phyloP scores from a whole-genome alignment of 2,329 filamentous ascomycete genomes.

The Rhexocercosporidium sp. region DNA sequence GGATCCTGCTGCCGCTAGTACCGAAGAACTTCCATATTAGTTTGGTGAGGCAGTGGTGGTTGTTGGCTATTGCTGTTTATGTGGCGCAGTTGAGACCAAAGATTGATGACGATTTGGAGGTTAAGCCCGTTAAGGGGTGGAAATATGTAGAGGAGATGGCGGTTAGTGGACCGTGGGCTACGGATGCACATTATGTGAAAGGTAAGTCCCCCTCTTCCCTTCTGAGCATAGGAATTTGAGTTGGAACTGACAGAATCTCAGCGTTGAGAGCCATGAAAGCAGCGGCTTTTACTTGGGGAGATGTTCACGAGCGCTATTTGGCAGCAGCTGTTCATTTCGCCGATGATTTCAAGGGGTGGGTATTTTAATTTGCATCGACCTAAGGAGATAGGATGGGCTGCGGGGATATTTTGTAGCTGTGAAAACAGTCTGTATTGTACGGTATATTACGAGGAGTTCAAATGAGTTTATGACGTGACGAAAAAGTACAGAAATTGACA shows the following conservation, averaged over 20 bases:
- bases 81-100: slow-evolving; percentile 75
- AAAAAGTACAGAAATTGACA: neutral
- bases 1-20: slow-evolving; percentile 81
- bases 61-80: slow-evolving; percentile 80
- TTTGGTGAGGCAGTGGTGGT: slow-evolving; percentile 87
- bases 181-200: slow-evolving; percentile 87
- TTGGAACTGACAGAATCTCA: slow-evolving; percentile 38
- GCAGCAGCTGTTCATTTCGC: slow-evolving; percentile 73
- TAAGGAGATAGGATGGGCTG: neutral
- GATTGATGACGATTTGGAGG: slow-evolving; percentile 70
- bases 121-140: slow-evolving; percentile 68
- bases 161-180: slow-evolving; percentile 67
- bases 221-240: neutral
- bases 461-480: neutral
- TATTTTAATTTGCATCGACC: slow-evolving; percentile 17
- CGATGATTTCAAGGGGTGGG: slow-evolving; percentile 76
- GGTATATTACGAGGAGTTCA: neutral
- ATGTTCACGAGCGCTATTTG: slow-evolving; percentile 68
- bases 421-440: neutral
- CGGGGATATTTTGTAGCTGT: neutral
- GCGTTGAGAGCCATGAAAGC: slow-evolving; percentile 77
- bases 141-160: slow-evolving; percentile 75
- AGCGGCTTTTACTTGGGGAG: slow-evolving; percentile 75
- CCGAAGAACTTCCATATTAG: slow-evolving; percentile 73
- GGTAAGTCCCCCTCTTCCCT: slow-evolving; percentile 50